Conservation (phyloP, 2,329 filamentous ascomycete genomes). For the Neonectria neomacrospora region DNA sequence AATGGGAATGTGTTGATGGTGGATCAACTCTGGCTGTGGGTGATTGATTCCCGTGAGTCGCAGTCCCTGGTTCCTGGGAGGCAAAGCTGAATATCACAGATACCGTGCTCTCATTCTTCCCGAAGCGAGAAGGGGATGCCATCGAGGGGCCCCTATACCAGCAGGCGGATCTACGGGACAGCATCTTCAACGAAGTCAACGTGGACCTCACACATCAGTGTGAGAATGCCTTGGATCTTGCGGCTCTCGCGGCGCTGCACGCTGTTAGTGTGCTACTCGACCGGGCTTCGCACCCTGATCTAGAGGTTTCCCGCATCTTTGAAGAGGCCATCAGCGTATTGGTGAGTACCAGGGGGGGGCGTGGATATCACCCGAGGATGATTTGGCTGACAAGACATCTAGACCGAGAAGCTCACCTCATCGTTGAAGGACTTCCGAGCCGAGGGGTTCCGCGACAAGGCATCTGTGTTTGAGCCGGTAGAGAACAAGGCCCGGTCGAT, state of each 20-base stretch:
- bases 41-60: conserved; percentile 62
- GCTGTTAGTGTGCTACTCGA: conserved; percentile 72
- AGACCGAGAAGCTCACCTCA: conserved; percentile 71
- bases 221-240: conserved; percentile 70
- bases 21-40: conserved; percentile 73
- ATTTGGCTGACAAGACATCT: neutral
- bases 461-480: conserved; percentile 52
- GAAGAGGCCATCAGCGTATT: conserved; percentile 73
- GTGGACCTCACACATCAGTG: conserved; percentile 71
- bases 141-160: conserved; percentile 66
- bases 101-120: conserved; percentile 66
- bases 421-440: conserved; percentile 71
- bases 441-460: conserved; percentile 63
- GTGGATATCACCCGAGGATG: rapidly evolving
- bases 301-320: conserved; percentile 73
- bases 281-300: conserved; percentile 66
- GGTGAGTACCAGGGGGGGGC: conserved; percentile 51
- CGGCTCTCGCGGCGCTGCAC: conserved; percentile 70
- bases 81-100: conserved; percentile 47
- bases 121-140: conserved; percentile 63
- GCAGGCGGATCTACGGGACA: conserved; percentile 71
- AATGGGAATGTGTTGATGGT: conserved; percentile 73
- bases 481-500: conserved; percentile 56
- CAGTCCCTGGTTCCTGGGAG: rapidly evolving
- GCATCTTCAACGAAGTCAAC: conserved; percentile 73